Evolutionary conservation across 257 asterid genomes (phyloP).

Genomic region (Oldenlandia corymbosa): DNA sequence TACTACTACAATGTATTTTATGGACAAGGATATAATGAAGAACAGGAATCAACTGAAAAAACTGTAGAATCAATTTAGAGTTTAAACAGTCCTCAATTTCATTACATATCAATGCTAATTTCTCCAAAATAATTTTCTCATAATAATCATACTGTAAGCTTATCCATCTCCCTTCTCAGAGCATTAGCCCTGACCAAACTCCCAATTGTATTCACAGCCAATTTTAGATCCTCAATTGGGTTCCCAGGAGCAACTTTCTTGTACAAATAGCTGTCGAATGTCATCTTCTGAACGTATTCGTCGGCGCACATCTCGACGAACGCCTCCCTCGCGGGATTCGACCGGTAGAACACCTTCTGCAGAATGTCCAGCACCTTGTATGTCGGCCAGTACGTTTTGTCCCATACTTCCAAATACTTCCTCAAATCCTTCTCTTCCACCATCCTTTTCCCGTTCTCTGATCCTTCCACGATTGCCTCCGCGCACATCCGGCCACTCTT

Average conservation of each 20-base stretch:
- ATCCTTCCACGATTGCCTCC: conserved; percentile 82
- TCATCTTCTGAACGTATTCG: conserved; percentile 93
- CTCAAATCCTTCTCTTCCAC: conserved; percentile 74
- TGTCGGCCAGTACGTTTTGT: conserved; percentile 85
- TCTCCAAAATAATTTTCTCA: too few relatives aligned
- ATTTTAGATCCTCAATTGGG: conserved; percentile 80
- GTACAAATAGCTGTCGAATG: conserved; percentile 83
- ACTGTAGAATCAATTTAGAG: too few relatives aligned
- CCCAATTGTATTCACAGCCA: conserved; percentile 87
- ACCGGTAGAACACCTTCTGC: conserved; percentile 85
- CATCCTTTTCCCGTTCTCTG: conserved; percentile 78
- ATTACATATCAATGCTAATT: too few relatives aligned
- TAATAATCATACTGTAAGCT: conserved; percentile 41
- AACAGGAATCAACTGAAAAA: too few relatives aligned
- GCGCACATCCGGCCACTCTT: conserved; percentile 95
- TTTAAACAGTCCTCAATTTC: too few relatives aligned
- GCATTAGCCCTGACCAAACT: conserved; percentile 89
- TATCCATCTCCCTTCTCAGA: conserved; percentile 77
- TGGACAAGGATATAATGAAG: too few relatives aligned
- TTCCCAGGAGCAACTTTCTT: conserved; percentile 83
- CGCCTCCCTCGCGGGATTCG: conserved; percentile 88
- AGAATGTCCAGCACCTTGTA: conserved; percentile 73
- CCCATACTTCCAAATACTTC: conserved; percentile 82
- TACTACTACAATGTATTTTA: too few relatives aligned
- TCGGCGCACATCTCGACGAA: conserved; percentile 91